Conservation (phyloP, 2,329 filamentous ascomycete genomes). For the Myotisia sp. region DNA sequence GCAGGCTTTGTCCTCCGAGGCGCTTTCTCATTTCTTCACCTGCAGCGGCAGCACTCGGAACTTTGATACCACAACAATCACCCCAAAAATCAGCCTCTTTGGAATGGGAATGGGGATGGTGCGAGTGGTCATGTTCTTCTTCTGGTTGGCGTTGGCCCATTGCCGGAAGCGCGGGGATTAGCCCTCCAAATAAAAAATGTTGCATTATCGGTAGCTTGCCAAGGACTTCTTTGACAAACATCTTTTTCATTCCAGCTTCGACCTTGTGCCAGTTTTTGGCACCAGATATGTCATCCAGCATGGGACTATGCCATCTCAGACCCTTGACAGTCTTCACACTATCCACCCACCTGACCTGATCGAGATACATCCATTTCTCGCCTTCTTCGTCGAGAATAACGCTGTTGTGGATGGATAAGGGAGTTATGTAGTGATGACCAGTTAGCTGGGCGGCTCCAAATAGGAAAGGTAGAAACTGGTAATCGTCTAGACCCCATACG, state of each 20-base stretch:
- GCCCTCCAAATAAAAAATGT: constrained; percentile 83
- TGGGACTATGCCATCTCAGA: constrained; percentile 88
- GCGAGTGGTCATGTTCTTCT: constrained; percentile 41
- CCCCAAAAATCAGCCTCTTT: constrained; percentile 51
- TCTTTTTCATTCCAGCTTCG: constrained; percentile 85
- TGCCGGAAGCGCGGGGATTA: constrained; percentile 64
- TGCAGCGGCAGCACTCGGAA: constrained; percentile 84
- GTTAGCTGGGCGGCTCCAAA: constrained; percentile 85
- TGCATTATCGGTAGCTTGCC: constrained; percentile 96
- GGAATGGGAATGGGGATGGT: constrained; percentile 53
- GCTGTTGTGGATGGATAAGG: constrained; percentile 70
- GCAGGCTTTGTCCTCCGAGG: constrained; percentile 51
- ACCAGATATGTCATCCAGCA: constrained; percentile 93
- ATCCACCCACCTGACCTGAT: constrained; percentile 88
- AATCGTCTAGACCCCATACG: constrained; percentile 95
- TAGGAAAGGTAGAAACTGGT: constrained; percentile 90
- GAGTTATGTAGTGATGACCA: constrained; percentile 68
- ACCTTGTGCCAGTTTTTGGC: constrained; percentile 86
- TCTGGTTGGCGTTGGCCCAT: constrained; percentile 48
- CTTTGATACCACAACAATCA: constrained; percentile 95
- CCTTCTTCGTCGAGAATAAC: constrained; percentile 76
- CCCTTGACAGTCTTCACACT: constrained; percentile 92
- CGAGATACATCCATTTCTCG: constrained; percentile 73
- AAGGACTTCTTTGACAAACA: constrained; percentile 89
- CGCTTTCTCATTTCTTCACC: constrained; percentile 76